These are phyloP conservation scores for Kentomonas sorsogonicus DNA, from an alignment of 208 protist genomes.

Conservation along the genomic window DNA sequence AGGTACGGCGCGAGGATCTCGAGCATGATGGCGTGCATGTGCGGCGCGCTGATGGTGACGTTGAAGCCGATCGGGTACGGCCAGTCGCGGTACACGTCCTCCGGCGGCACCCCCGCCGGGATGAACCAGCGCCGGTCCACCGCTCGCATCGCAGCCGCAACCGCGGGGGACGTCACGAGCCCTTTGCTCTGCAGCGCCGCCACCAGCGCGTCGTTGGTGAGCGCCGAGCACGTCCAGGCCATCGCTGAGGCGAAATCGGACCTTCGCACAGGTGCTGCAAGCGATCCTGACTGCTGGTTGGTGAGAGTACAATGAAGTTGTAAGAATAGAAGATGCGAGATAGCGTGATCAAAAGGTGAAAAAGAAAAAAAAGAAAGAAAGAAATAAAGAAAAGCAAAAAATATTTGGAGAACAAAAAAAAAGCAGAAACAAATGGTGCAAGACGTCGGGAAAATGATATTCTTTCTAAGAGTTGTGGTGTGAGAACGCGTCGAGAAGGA, in stretches of 20 bases:
- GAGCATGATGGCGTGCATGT: constrained; percentile 90
- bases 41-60: constrained; percentile 86
- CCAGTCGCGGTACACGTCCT: constrained; percentile 66
- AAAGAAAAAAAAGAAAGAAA: constrained; percentile 13
- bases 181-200: constrained; percentile 34
- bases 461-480: too few species aligned
- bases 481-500: too few species aligned
- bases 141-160: constrained; percentile 50
- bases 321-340: not conserved
- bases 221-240: constrained; percentile 73
- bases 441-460: not conserved
- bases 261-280: too few species aligned
- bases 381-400: constrained; percentile 3
- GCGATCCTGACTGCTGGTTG: too few species aligned
- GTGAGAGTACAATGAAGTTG: too few species aligned
- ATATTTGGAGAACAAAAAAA: constrained; percentile 7
- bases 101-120: not conserved
- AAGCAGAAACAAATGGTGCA: constrained; percentile 1
- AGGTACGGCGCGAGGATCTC: constrained; percentile 62
- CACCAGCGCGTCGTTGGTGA: constrained; percentile 65
- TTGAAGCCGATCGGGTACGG: constrained; percentile 78
- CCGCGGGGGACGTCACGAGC: constrained; percentile 41
- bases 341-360: constrained; percentile 10
- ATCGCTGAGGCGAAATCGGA: too few species aligned
- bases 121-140: constrained; percentile 83